Percentiles rank a stretch among this genome's conserved stretches.
phyloP scores from a whole-genome alignment of 1,139 yeast species.

The Hyphopichia fennica region DNA sequence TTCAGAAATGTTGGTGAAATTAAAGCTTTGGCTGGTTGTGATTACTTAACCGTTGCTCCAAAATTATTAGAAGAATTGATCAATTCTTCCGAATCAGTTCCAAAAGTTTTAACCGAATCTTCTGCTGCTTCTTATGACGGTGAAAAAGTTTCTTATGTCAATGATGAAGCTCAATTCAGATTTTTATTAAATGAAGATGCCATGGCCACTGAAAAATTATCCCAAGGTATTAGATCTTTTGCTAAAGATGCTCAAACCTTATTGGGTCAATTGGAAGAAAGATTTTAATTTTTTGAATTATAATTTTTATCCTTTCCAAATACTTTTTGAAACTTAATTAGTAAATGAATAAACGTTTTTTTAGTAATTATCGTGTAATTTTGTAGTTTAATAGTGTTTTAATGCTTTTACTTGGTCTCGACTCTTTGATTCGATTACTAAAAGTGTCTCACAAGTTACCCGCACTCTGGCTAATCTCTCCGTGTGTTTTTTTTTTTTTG shows the following conservation, averaged over 20 bases:
- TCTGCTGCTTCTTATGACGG: constrained; percentile 50
- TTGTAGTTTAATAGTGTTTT: not conserved
- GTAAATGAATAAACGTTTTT: not conserved
- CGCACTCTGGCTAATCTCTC: not conserved
- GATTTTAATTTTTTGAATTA: constrained; percentile 37
- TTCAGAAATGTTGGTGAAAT: constrained; percentile 98
- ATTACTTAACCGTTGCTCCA: constrained; percentile 95
- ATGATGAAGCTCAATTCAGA: constrained; percentile 90
- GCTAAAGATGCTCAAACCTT: constrained; percentile 92
- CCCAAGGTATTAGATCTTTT: constrained; percentile 97
- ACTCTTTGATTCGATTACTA: not conserved
- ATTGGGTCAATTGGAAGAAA: constrained; percentile 73
- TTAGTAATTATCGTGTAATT: not conserved
- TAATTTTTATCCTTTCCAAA: not conserved
- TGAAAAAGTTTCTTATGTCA: constrained; percentile 76
- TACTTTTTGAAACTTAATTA: not conserved
- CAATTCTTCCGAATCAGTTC: constrained; percentile 76
- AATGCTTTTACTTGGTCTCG: not conserved
- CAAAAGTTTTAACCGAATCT: constrained; percentile 72
- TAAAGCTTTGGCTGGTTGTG: constrained; percentile 96
- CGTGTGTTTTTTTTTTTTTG: not conserved
- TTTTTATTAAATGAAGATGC: constrained; percentile 91
- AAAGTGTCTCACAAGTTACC: not conserved
- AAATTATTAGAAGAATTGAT: constrained; percentile 84
- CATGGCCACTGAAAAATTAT: constrained; percentile 97